Evolutionary conservation across 768 basidiomycete species (phyloP), one percentile per base, ranked within the genome.

Genomic region (Tephrocybe rancida): DNA sequence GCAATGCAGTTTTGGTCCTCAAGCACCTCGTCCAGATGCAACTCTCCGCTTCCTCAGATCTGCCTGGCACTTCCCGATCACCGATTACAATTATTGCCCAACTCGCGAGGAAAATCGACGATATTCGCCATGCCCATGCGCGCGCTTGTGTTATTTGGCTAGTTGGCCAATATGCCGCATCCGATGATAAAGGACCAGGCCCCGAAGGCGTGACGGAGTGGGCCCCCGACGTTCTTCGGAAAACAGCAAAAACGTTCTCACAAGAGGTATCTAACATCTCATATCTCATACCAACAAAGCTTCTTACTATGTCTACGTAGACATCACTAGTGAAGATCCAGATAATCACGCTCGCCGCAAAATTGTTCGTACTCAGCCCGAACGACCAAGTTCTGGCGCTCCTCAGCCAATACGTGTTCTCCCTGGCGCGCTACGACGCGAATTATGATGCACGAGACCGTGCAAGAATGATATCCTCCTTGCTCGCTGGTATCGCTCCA

Each of bases 391-490:
- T 73, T 18, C 57, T 92, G 0, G 67, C 65, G 2, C 77, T 86
- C 7, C 74, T 95, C 39, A 77, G 76, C 53, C 79, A 77, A 43
- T 91, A 98, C 64, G 82, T 94, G 18, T 83, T 97, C 54, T 81
- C 83, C 2, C 80, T 97, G 18, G 95, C 94, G 2, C 80, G 89
- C 51, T 98, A 95, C 69, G 97, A 99, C 70, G 61, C 73, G 18
- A 85, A 89, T 63, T 96, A 92, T 69, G 93, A 97, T 62, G 88
- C 98, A 29, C 81, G 97, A 27, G 97, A 98, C 67, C 86, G 95
- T 22, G 87, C 85, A 4, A 82, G 96, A 46, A 87, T 94, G 81
- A 67, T 97, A 24, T 71, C 76, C 16, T 81, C 87, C 5, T 78
- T 98, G 13, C 76, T 96, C 14, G 67, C 73, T 2, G 86, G 90